These are phyloP conservation scores for Pseudogymnoascus verrucosus DNA, from an alignment of 2,329 filamentous ascomycete genomes.

Conservation along the genomic window DNA sequence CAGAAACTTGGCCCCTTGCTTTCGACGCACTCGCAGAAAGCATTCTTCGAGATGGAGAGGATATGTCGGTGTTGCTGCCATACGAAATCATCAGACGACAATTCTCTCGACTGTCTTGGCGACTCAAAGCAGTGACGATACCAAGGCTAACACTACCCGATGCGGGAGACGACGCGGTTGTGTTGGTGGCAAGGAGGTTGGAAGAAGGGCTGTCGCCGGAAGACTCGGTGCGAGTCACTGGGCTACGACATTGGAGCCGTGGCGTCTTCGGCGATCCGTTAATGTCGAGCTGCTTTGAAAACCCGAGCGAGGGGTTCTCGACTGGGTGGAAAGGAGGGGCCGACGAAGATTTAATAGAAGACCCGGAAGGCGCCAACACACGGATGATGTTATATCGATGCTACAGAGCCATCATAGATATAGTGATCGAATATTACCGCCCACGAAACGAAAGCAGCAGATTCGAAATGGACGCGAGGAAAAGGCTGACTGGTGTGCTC, in stretches of 20 bases:
- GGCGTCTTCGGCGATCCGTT: slow-evolving; percentile 54
- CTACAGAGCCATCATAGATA: slow-evolving; percentile 44
- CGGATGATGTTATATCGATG: slow-evolving; percentile 50
- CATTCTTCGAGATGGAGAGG: slow-evolving; percentile 51
- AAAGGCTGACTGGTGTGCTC: slow-evolving; percentile 41
- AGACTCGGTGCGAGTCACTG: slow-evolving; percentile 34
- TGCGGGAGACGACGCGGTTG: slow-evolving; percentile 41
- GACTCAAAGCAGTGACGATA: slow-evolving; percentile 44
- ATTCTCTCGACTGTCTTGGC: slow-evolving; percentile 40
- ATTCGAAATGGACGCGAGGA: slow-evolving; percentile 45
- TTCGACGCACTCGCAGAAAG: slow-evolving; percentile 50
- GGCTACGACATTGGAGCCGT: slow-evolving; percentile 51
- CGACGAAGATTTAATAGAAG: slow-evolving; percentile 33
- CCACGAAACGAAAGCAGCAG: slow-evolving; percentile 40
- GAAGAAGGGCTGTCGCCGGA: slow-evolving; percentile 12
- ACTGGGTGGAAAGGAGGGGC: slow-evolving; percentile 32
- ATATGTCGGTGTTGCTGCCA: slow-evolving; percentile 48
- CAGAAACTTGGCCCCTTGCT: slow-evolving; percentile 44
- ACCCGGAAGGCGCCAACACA: slow-evolving; percentile 34
- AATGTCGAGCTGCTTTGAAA: slow-evolving; percentile 41
- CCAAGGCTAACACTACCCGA: slow-evolving; percentile 49
- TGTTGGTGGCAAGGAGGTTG: slow-evolving; percentile 33
- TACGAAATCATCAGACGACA: slow-evolving; percentile 47
- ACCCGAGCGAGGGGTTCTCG: slow-evolving; percentile 38
- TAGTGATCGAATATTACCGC: slow-evolving; percentile 49